Base-by-base conservation (phyloP, 176 grass and related monocot species). In the Typha latifolia region DNA sequence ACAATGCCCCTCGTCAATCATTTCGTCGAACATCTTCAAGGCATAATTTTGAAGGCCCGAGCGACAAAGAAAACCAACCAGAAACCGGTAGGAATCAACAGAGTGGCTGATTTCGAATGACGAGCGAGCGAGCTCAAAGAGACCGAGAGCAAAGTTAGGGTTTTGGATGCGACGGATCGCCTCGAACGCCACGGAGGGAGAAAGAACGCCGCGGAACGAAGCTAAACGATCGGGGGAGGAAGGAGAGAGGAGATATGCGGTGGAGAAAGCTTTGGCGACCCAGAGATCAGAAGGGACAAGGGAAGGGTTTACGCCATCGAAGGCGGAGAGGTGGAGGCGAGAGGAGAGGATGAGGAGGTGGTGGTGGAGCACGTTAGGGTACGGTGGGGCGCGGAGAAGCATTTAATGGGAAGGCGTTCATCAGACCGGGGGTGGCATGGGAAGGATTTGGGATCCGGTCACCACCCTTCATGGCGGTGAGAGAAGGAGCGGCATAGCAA, bases 11-110 rank as follows among this genome's bases (percentile, higher is more conserved):
- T 78, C 66, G 37, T 24, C 71, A 15, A 66, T 73, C 94, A 99
- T 99, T 93, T 87, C 74, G 12, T 99, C 86, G 73, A 93, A 99
- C 89, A 90, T 68, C 20, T 81, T 84, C 43, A 93, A 70, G 37
- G 85, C 86, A 61, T 90, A 76, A 0, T n/a, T 37, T 26, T 90
- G 86, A 16, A 72, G 81, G 14, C 81, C 73, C 3, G 81, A 78
- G 13, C 51, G 66, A 34, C 82, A 83, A 37, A 99, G 8, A 10
- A 48, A 59, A 13, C 4, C 48, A 23, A 93, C 74, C n/a, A 90
- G 21, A 49, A 86, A 75, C 61, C 24, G 65, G 76, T 82, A 97
- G 4, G 83, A 79, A 2, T 67, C 32, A 53, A 65, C 62, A 0
- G 63, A 73, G 26, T 81, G 89, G 0, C 48, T 51, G 2, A 97